Evolutionary conservation across 768 basidiomycete species (phyloP).

Genomic region (Scleroderma citrinum): DNA sequence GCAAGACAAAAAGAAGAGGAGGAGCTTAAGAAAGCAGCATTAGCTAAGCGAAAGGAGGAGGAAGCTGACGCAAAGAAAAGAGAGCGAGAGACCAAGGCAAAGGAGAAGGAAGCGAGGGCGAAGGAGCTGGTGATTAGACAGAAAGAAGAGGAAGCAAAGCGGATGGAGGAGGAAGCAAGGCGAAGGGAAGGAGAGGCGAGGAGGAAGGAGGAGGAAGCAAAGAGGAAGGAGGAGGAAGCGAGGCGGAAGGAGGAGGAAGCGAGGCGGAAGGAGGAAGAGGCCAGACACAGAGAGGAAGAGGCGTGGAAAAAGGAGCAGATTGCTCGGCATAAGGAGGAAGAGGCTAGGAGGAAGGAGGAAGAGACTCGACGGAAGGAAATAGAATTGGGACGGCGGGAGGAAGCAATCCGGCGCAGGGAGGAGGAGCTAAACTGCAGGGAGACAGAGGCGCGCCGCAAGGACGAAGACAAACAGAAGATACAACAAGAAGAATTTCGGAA

Average conservation of each 20-base stretch:
- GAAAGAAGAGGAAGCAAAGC: slow-evolving; percentile 27
- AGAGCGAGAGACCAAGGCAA: slow-evolving; percentile 7
- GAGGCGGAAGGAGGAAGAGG: slow-evolving; percentile 25
- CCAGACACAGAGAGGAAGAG: slow-evolving; percentile 12
- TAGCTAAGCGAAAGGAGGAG: slow-evolving; percentile 25
- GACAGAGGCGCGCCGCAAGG: slow-evolving; percentile 26
- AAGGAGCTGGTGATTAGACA: slow-evolving; percentile 25
- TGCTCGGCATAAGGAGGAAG: slow-evolving; percentile 18
- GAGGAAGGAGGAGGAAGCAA: slow-evolving; percentile 12
- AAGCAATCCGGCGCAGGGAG: slow-evolving; percentile 24
- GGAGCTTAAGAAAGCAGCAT: slow-evolving; percentile 19
- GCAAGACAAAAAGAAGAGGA: slow-evolving; percentile 18
- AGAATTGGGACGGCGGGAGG: slow-evolving; percentile 21
- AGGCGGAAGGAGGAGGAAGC: slow-evolving; percentile 20
- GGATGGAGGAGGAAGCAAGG: slow-evolving; percentile 19
- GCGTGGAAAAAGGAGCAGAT: slow-evolving; percentile 20
- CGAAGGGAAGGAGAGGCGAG: slow-evolving; percentile 11
- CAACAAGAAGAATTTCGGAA: slow-evolving; percentile 25
- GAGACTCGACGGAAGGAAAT: slow-evolving; percentile 22
- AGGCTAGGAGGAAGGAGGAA: slow-evolving; percentile 18
- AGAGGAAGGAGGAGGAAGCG: slow-evolving; percentile 13
- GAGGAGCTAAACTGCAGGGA: slow-evolving; percentile 27
- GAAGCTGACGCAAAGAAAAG: slow-evolving; percentile 28
- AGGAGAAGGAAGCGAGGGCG: slow-evolving; percentile 19
- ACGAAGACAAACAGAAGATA: slow-evolving; percentile 19